Evolutionary conservation across 495 filamentous ascomycete genomes (phyloP).

Genomic region (Penicillium macrosclerotiorum): DNA sequence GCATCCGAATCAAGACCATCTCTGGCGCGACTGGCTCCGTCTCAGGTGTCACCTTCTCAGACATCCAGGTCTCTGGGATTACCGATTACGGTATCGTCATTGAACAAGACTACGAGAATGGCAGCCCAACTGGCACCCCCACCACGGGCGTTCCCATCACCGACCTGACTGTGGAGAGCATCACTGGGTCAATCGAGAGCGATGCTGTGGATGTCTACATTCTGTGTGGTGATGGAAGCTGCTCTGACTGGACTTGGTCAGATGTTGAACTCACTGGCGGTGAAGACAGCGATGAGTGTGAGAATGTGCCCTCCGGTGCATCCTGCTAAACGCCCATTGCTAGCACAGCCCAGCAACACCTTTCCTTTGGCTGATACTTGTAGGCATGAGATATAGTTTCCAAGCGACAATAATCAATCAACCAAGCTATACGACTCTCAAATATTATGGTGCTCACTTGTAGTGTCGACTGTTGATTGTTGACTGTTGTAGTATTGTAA

Average conservation of each 20-base stretch:
- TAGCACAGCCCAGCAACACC: background rate
- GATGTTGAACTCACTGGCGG: constrained; percentile 48
- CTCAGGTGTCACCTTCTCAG: constrained; percentile 55
- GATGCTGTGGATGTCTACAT: constrained; percentile 51
- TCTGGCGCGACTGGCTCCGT: constrained; percentile 56
- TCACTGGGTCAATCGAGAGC: constrained; percentile 50
- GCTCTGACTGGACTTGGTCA: constrained; percentile 49
- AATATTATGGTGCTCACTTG: too few relatives aligned
- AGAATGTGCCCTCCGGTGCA: constrained; percentile 40
- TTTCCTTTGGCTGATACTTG: background rate
- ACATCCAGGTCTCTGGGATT: constrained; percentile 58
- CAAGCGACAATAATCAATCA: too few relatives aligned
- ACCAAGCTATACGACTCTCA: too few relatives aligned
- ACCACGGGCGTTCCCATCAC: constrained; percentile 63
- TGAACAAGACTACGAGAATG: constrained; percentile 69
- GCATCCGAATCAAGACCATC: constrained; percentile 66
- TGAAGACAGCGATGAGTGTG: constrained; percentile 38
- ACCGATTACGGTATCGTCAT: constrained; percentile 63
- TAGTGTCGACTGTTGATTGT: too few relatives aligned
- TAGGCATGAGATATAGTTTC: background rate
- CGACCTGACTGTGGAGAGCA: constrained; percentile 48
- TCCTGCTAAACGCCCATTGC: too few relatives aligned
- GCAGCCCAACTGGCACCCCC: constrained; percentile 57
- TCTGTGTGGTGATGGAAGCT: constrained; percentile 48
- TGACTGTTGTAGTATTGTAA: too few relatives aligned